Conservation (phyloP, 805 yeast species). For the Kuraishia molischiana region DNA sequence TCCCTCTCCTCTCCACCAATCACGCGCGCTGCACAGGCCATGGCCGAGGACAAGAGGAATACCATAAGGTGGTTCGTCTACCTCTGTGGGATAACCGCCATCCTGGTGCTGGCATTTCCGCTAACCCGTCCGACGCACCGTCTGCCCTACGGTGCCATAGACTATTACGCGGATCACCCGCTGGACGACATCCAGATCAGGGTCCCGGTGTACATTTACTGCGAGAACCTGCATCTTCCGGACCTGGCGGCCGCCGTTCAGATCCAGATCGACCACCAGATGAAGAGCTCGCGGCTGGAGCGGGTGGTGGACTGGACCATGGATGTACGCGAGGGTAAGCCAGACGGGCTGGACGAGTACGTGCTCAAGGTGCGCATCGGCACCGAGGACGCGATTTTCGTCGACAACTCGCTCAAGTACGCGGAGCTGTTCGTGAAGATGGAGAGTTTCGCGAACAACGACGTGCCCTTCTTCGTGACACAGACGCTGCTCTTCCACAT, state of each 20-base stretch:
- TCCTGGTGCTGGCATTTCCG: no score
- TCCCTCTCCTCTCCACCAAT: no score
- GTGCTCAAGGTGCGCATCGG: constrained; percentile 1
- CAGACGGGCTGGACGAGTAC: background rate
- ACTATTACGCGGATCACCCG: constrained; percentile 12
- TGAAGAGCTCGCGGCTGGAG: constrained; percentile 10
- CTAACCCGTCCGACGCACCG: no score
- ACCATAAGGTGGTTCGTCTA: no score
- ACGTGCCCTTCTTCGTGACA: constrained; percentile 51
- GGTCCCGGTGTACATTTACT: constrained; percentile 27
- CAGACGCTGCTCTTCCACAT: constrained; percentile 39
- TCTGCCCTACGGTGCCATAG: background rate
- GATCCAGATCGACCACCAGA: constrained; percentile 26
- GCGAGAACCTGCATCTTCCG: constrained; percentile 42
- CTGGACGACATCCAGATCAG: constrained; percentile 26
- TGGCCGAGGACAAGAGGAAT: no score
- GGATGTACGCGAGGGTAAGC: background rate
- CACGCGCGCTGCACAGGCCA: no score
- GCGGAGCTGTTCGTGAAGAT: constrained; percentile 8
- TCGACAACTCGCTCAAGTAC: background rate
- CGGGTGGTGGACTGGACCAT: constrained; percentile 1
- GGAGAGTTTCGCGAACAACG: constrained; percentile 41
- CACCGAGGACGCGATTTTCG: constrained; percentile 2
- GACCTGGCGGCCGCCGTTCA: constrained; percentile 23
- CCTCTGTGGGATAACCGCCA: no score